Percentiles rank a stretch among this genome's conserved stretches.
Conservation (phyloP, 805 yeast species). For the Pichia kluyveri region DNA sequence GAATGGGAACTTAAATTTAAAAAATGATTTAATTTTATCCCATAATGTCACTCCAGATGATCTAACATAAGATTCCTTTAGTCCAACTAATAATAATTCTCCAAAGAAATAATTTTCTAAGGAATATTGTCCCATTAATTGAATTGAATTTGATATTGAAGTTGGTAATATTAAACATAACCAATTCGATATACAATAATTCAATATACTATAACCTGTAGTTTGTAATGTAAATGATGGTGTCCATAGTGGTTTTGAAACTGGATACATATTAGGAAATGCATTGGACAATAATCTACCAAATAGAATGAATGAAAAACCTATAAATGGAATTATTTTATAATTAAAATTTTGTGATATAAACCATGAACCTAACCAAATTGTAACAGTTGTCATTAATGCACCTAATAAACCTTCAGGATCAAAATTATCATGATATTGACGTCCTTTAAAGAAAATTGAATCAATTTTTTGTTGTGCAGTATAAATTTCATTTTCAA, state of each 20-base stretch:
- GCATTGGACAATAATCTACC: slow-evolving; percentile 19
- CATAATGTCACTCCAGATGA: neutral
- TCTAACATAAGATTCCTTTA: slow-evolving; percentile 2
- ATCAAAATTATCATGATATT: slow-evolving; percentile 22
- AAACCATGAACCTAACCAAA: slow-evolving; percentile 29
- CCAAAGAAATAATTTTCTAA: slow-evolving; percentile 23
- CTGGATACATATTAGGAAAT: slow-evolving; percentile 22
- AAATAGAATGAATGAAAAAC: slow-evolving; percentile 11
- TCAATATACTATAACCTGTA: slow-evolving; percentile 1
- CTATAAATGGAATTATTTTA: slow-evolving; percentile 15
- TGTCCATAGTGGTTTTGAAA: slow-evolving; percentile 30
- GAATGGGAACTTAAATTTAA: neutral
- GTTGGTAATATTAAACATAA: slow-evolving; percentile 20
- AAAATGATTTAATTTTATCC: neutral
- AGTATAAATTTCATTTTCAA: slow-evolving; percentile 15
- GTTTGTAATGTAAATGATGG: slow-evolving; percentile 24
- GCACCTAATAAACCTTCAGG: slow-evolving; percentile 31
- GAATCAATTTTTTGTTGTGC: slow-evolving; percentile 26
- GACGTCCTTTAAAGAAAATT: slow-evolving; percentile 13
- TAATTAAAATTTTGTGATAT: slow-evolving; percentile 12
- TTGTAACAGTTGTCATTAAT: slow-evolving; percentile 25
- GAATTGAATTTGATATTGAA: slow-evolving; percentile 10
- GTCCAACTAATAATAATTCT: slow-evolving; percentile 7
- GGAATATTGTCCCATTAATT: slow-evolving; percentile 21
- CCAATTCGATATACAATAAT: slow-evolving; percentile 6